A percentile compares a stretch with the other conserved stretches of the same genome.
These are phyloP conservation scores for Phytophthora agathidicida DNA, from an alignment of 352 stramenopile species.

Conservation along the genomic window DNA sequence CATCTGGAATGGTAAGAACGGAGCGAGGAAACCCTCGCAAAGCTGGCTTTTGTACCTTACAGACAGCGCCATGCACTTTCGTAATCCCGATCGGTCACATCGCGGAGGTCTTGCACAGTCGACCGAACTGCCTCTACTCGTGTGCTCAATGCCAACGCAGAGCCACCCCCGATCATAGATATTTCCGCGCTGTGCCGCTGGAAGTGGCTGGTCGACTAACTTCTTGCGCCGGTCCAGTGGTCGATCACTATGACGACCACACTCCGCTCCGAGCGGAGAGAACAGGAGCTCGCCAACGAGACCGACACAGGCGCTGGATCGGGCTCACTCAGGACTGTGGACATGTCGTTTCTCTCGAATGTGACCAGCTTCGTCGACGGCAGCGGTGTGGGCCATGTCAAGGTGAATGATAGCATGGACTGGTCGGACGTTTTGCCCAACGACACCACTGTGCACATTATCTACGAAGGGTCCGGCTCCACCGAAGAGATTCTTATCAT, in stretches of 20 bases:
- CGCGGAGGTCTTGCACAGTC: slow-evolving; percentile 13
- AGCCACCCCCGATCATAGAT: slow-evolving; percentile 24
- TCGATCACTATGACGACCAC: slow-evolving; percentile 19
- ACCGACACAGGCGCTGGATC: background rate
- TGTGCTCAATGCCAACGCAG: slow-evolving; percentile 8
- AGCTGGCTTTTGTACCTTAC: slow-evolving; percentile 13
- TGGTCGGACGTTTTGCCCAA: slow-evolving; percentile 49
- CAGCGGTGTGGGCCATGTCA: slow-evolving; percentile 40
- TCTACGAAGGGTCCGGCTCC: slow-evolving; percentile 43
- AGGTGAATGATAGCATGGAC: slow-evolving; percentile 31
- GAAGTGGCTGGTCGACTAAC: slow-evolving; percentile 5
- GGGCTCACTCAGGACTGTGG: slow-evolving; percentile 16
- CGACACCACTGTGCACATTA: slow-evolving; percentile 48
- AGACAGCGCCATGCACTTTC: slow-evolving; percentile 13
- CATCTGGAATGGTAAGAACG: slow-evolving; percentile 31
- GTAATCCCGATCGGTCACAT: slow-evolving; percentile 32
- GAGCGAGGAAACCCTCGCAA: slow-evolving; percentile 12
- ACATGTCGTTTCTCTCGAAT: slow-evolving; percentile 42
- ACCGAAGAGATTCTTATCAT: slow-evolving; percentile 41
- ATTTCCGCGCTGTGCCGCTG: slow-evolving; percentile 9
- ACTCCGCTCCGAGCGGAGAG: slow-evolving; percentile 1
- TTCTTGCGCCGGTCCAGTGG: slow-evolving; percentile 4
- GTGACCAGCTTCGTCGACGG: slow-evolving; percentile 32
- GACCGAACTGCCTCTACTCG: slow-evolving; percentile 36
- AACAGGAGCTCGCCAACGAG: slow-evolving; percentile 15